Evolutionary conservation across 2,329 filamentous ascomycete species (phyloP).

Genomic region (Fusarium veterinarium): DNA sequence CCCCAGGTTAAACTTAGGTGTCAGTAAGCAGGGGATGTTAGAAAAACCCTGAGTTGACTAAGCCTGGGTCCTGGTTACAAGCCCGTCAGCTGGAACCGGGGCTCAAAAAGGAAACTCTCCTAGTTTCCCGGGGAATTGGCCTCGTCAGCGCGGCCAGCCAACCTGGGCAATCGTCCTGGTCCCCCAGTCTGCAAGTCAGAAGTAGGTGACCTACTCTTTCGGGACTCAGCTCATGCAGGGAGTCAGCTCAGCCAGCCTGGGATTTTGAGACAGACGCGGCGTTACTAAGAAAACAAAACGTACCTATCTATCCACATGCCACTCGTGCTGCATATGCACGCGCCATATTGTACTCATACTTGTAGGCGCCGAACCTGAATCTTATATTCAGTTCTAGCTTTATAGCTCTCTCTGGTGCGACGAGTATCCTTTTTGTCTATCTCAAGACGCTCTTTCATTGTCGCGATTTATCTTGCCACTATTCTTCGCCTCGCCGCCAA

Average conservation of each 20-base stretch:
- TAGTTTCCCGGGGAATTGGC: not conserved
- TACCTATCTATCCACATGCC: too few relatives aligned
- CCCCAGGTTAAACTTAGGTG: not conserved
- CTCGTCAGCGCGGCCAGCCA: not conserved
- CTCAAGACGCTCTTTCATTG: not conserved
- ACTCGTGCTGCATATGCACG: not conserved
- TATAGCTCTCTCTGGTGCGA: too few relatives aligned
- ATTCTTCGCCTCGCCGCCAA: not conserved
- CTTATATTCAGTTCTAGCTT: not conserved
- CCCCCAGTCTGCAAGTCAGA: not conserved
- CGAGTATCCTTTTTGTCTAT: not conserved
- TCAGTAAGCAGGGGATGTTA: not conserved
- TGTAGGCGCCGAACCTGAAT: not conserved
- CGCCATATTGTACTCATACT: not conserved
- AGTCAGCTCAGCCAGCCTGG: too few relatives aligned
- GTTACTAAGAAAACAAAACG: not conserved
- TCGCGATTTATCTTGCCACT: not conserved
- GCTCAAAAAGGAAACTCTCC: not conserved
- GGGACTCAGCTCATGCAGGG: not conserved
- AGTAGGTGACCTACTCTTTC: not conserved
- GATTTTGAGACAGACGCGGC: fast-evolving
- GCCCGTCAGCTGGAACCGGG: not conserved
- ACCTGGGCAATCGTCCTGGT: not conserved
- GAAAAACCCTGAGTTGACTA: not conserved
- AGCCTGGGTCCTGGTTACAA: too few relatives aligned